A percentile compares a stretch with the other conserved stretches of the same genome.
Evolutionary conservation across 768 basidiomycete species (phyloP).

Genomic region (Xerocomus spinulosus): DNA sequence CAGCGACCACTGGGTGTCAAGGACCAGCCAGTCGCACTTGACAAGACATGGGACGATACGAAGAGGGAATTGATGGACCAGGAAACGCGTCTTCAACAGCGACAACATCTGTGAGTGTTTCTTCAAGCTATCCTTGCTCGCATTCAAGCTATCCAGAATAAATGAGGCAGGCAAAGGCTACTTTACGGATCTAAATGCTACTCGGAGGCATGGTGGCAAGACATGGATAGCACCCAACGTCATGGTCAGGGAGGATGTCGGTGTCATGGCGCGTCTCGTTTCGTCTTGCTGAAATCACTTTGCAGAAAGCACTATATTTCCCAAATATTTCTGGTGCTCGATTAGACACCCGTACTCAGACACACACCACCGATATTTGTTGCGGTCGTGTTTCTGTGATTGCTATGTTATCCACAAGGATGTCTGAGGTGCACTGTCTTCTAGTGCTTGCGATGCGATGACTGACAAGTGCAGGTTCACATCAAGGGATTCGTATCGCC

Average conservation of each 20-base stretch:
- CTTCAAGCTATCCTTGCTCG: not conserved
- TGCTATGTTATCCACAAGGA: slow-evolving; percentile 76
- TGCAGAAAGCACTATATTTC: slow-evolving; percentile 86
- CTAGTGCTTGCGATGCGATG: not conserved
- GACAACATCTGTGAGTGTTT: slow-evolving; percentile 50
- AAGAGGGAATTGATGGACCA: slow-evolving; percentile 68
- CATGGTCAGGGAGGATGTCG: slow-evolving; percentile 85
- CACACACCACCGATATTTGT: slow-evolving; percentile 76
- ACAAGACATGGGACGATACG: slow-evolving; percentile 55
- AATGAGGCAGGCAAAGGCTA: slow-evolving; percentile 75
- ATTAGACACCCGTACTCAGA: slow-evolving; percentile 48
- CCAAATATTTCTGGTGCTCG: slow-evolving; percentile 79
- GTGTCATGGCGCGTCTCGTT: slow-evolving; percentile 26
- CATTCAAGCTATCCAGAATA: slow-evolving; percentile 36
- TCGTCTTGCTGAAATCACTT: not conserved
- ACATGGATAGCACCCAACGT: slow-evolving; percentile 90
- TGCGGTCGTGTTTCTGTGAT: slow-evolving; percentile 74
- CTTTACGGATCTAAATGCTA: slow-evolving; percentile 81
- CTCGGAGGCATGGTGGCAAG: slow-evolving; percentile 83
- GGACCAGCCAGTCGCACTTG: slow-evolving; percentile 58
- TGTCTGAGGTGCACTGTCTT: slow-evolving; percentile 66
- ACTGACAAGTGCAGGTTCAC: slow-evolving; percentile 54
- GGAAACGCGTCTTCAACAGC: slow-evolving; percentile 64
- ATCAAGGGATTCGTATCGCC: slow-evolving; percentile 62
- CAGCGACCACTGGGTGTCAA: slow-evolving; percentile 73